These are phyloP conservation scores for Fusarium staphyleae DNA, from an alignment of 2,329 filamentous ascomycete genomes.

Conservation along the genomic window DNA sequence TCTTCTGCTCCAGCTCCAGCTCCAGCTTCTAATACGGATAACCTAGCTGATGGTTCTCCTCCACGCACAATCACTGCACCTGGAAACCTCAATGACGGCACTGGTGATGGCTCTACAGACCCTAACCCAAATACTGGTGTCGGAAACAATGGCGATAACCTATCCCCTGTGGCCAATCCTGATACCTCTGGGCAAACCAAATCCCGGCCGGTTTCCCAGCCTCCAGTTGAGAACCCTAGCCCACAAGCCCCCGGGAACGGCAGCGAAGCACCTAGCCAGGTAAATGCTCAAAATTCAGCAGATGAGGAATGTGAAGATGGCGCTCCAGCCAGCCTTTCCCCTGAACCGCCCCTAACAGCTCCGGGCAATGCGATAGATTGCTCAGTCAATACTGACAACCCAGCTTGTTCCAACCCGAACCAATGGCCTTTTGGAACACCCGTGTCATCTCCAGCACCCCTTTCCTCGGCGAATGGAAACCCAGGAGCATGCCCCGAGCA, in stretches of 20 bases:
- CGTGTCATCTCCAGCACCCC: not conserved
- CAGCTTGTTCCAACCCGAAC: constrained; percentile 4
- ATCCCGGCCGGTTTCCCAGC: constrained; percentile 8
- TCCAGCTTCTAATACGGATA: not conserved
- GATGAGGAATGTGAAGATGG: constrained; percentile 16
- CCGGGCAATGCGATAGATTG: constrained; percentile 4
- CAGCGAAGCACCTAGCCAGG: not conserved
- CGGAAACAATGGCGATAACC: not conserved
- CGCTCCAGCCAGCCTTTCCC: not conserved
- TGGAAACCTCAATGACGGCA: not conserved
- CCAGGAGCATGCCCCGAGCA: not conserved
- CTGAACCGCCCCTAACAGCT: not conserved
- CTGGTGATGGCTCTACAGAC: not conserved
- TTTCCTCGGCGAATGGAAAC: not conserved
- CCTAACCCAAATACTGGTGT: not conserved
- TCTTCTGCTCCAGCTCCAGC: not conserved
- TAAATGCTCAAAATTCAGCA: not conserved
- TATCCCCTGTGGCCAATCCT: not conserved
- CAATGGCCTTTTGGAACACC: not conserved
- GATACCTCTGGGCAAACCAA: not conserved
- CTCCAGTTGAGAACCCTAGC: constrained; percentile 1
- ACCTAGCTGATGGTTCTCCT: not conserved
- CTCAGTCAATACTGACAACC: not conserved
- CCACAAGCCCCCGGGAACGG: not conserved
- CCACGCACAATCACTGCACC: not conserved